phyloP scores from a whole-genome alignment of 176 grass and related monocot species.

The Paspalum notatum region DNA sequence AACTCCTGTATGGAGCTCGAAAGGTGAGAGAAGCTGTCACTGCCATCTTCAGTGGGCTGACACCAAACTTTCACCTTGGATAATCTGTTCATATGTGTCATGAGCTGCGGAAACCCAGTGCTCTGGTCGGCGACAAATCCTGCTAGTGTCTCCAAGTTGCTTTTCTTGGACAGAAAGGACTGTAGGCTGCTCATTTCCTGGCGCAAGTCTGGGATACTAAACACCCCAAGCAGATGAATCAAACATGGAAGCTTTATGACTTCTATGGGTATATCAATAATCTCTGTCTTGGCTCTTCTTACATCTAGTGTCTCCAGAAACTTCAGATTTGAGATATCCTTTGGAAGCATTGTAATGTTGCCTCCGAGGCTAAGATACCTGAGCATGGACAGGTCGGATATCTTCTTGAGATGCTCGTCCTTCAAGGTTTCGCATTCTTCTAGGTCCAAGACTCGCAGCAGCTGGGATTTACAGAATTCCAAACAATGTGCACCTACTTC shows the following conservation, averaged over 20 bases:
- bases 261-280: not conserved
- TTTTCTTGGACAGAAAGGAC: not conserved
- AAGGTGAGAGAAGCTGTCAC: not conserved
- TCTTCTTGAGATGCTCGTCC: not conserved
- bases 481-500: not conserved
- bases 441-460: constrained; percentile 27
- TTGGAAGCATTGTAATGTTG: not conserved
- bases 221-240: constrained; percentile 18
- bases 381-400: constrained; percentile 18
- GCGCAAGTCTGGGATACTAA: not conserved
- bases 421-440: constrained; percentile 7
- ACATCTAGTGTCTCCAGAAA: constrained; percentile 22
- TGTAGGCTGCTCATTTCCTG: not conserved
- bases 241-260: constrained; percentile 11
- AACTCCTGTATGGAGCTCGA: constrained; percentile 8
- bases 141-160: not conserved
- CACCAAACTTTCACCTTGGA: constrained; percentile 33
- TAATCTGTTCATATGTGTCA: constrained; percentile 22
- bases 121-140: constrained; percentile 1
- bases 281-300: constrained; percentile 13
- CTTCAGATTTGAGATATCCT: constrained; percentile 38
- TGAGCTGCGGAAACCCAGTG: not conserved
- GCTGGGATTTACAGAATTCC: not conserved
- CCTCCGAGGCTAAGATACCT: constrained; percentile 18
- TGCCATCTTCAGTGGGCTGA: not conserved